These are phyloP conservation scores for Mortierella sp. DNA, from an alignment of 371 early-diverging fungal genomes.

Conservation along the genomic window DNA sequence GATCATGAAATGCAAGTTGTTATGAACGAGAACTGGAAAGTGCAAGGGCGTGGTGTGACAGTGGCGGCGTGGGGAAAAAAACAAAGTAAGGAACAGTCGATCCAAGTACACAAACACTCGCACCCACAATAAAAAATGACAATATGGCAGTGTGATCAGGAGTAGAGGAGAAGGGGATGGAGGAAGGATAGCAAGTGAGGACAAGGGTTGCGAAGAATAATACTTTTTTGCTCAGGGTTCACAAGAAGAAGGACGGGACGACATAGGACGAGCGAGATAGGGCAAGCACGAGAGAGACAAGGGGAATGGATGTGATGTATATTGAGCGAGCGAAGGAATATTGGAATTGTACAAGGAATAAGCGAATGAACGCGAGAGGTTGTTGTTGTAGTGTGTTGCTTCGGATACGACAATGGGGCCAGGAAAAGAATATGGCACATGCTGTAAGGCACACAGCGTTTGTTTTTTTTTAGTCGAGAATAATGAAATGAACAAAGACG, in stretches of 20 bases:
- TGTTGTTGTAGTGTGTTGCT: neutral
- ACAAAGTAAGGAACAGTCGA: neutral
- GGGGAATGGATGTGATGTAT: neutral
- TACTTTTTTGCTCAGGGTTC: neutral
- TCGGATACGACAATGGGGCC: neutral
- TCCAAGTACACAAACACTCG: neutral
- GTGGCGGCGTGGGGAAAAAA: constrained; percentile 7
- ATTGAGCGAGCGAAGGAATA: neutral
- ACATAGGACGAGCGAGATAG: neutral
- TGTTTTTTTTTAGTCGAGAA: neutral
- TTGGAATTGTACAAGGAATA: neutral
- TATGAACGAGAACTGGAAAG: neutral
- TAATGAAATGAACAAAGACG: neutral
- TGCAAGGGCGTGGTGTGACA: neutral
- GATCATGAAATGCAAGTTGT: neutral
- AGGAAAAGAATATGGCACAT: neutral
- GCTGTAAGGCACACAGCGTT: no score
- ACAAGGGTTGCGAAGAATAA: neutral
- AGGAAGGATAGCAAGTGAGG: neutral
- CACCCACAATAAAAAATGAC: neutral
- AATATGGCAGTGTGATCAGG: neutral
- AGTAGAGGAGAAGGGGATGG: neutral
- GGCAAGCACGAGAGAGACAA: neutral
- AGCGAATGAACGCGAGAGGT: neutral
- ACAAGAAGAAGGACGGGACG: neutral